These are phyloP conservation scores for Lichtheimia ornata DNA, from an alignment of 371 early-diverging fungal genomes.

Conservation along the genomic window DNA sequence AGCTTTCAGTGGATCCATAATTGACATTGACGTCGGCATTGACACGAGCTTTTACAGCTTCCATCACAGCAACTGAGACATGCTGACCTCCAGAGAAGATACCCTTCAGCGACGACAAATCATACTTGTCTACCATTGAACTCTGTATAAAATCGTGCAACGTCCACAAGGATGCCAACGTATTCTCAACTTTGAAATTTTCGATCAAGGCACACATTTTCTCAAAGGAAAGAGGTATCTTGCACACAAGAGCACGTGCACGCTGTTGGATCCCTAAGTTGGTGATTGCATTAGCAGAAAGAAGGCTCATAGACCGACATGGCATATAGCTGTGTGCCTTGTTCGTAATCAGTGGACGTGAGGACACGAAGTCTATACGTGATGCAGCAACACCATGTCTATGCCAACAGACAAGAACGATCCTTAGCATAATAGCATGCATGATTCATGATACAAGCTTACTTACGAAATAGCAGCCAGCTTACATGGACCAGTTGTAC, in stretches of 20 bases:
- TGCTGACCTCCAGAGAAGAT: neutral
- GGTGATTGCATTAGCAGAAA: neutral
- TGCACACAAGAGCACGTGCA: neutral
- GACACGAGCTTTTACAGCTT: neutral
- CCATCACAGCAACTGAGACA: neutral
- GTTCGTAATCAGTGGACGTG: neutral
- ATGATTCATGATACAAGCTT: neutral
- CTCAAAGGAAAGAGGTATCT: neutral
- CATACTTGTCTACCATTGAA: neutral
- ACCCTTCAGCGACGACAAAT: neutral
- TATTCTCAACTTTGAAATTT: neutral
- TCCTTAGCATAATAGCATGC: neutral
- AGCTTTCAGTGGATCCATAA: neutral
- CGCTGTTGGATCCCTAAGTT: neutral
- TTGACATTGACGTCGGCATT: neutral
- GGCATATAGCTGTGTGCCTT: neutral
- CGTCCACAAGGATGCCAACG: too few relatives aligned
- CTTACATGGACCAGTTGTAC: neutral
- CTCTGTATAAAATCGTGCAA: too few relatives aligned
- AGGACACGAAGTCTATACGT: neutral
- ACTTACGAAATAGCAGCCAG: neutral
- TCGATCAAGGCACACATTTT: neutral
- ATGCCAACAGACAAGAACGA: neutral
- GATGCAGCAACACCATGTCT: neutral
- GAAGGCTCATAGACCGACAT: neutral